These are phyloP conservation scores for Xerophyta viscosa DNA, from an alignment of 106 monocot species.

Conservation along the genomic window DNA sequence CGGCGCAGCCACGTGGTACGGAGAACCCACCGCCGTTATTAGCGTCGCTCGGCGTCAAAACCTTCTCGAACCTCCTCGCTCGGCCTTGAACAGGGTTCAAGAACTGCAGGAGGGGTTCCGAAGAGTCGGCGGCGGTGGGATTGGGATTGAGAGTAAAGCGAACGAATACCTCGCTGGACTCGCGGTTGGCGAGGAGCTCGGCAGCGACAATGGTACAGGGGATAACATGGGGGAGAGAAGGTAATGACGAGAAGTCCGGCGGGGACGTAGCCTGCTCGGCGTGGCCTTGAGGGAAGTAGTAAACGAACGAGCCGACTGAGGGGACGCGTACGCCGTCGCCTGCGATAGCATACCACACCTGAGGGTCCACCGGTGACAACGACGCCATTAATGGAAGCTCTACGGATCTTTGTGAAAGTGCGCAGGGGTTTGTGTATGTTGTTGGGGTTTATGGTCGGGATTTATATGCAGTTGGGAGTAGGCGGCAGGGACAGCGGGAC, in stretches of 20 bases:
- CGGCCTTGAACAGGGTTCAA: too few relatives aligned
- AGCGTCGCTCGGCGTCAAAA: conserved; percentile 2
- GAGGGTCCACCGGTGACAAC: neutral
- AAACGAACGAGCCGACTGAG: neutral
- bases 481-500: too few relatives aligned
- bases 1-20: conserved; percentile 6
- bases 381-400: too few relatives aligned
- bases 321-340: neutral
- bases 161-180: conserved; percentile 8
- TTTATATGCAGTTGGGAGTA: too few relatives aligned
- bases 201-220: neutral
- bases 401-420: too few relatives aligned
- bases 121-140: too few relatives aligned
- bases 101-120: too few relatives aligned
- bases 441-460: too few relatives aligned
- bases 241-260: neutral
- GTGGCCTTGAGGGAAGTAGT: too few relatives aligned
- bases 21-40: conserved; percentile 6
- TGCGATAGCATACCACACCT: conserved; percentile 4
- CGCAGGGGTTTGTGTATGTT: too few relatives aligned
- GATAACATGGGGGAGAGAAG: neutral
- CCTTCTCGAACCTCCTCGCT: neutral
- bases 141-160: conserved; percentile 1
- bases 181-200: conserved; percentile 1
- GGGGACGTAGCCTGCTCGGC: conserved; percentile 1